A percentile compares a stretch with the other conserved stretches of the same genome.
phyloP scores from a whole-genome alignment of 306 rosid species.

The peach (Prunus persica) region Prunus_persica_NCBIv2 NC_034013.1:12959001-12959500 shows the following conservation, averaged over 20 bases:
- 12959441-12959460: slow-evolving; percentile 82
- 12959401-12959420: slow-evolving; percentile 87
- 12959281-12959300: background rate
- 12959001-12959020: slow-evolving; percentile 89
- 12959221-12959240: slow-evolving; percentile 73
- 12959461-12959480: slow-evolving; percentile 51
- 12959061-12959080: slow-evolving; percentile 76
- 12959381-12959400: slow-evolving; percentile 58
- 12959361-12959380: slow-evolving; percentile 71
- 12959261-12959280: slow-evolving; percentile 5
- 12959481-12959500: slow-evolving; percentile 58
- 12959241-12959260: background rate
- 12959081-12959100: slow-evolving; percentile 56
- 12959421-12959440: slow-evolving; percentile 64
- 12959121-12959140: slow-evolving; percentile 71
- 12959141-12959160: slow-evolving; percentile 89
- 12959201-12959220: slow-evolving; percentile 74
- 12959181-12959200: slow-evolving; percentile 58
- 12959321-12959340: slow-evolving; percentile 52
- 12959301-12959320: background rate
- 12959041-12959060: slow-evolving; percentile 81
- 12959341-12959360: slow-evolving; percentile 79
- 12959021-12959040: slow-evolving; percentile 90
- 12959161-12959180: slow-evolving; percentile 56
- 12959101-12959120: slow-evolving; percentile 88